Percentiles rank a stretch among this genome's conserved stretches.
phyloP scores from a whole-genome alignment of 768 basidiomycete species.

The Tricholoma furcatifolium region DNA sequence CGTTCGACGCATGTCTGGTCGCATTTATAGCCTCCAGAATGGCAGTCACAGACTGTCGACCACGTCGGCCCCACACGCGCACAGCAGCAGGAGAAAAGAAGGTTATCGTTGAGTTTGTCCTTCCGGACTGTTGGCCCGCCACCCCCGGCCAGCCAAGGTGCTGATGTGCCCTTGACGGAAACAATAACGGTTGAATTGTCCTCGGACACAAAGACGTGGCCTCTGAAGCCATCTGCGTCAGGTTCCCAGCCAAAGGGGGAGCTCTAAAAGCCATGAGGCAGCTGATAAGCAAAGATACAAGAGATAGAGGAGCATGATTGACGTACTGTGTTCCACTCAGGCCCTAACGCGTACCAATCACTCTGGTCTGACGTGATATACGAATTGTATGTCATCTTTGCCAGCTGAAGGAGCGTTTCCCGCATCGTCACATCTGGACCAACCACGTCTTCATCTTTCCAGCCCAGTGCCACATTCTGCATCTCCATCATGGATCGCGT shows the following conservation, averaged over 20 bases:
- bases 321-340: slow-evolving; percentile 61
- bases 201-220: slow-evolving; percentile 83
- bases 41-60: slow-evolving; percentile 91
- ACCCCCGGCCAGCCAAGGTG: slow-evolving; percentile 60
- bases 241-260: slow-evolving; percentile 89
- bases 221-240: slow-evolving; percentile 86
- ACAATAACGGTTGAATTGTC: slow-evolving; percentile 87
- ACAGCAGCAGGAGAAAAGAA: slow-evolving; percentile 96
- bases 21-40: slow-evolving; percentile 72
- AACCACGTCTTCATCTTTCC: slow-evolving; percentile 63
- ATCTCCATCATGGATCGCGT: slow-evolving; percentile 33
- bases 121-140: slow-evolving; percentile 83
- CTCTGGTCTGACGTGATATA: slow-evolving; percentile 54
- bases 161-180: slow-evolving; percentile 92
- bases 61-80: slow-evolving; percentile 93
- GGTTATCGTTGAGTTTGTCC: slow-evolving; percentile 93
- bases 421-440: slow-evolving; percentile 75
- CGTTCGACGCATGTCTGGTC: slow-evolving; percentile 78
- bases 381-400: slow-evolving; percentile 89
- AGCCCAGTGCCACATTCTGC: slow-evolving; percentile 44
- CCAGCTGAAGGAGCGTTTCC: slow-evolving; percentile 70
- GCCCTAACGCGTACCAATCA: slow-evolving; percentile 72
- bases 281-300: neutral
- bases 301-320: neutral
- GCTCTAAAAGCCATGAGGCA: slow-evolving; percentile 33